Base-by-base conservation (phyloP, 768 basidiomycete genomes). In the Boletellus sp. region DNA sequence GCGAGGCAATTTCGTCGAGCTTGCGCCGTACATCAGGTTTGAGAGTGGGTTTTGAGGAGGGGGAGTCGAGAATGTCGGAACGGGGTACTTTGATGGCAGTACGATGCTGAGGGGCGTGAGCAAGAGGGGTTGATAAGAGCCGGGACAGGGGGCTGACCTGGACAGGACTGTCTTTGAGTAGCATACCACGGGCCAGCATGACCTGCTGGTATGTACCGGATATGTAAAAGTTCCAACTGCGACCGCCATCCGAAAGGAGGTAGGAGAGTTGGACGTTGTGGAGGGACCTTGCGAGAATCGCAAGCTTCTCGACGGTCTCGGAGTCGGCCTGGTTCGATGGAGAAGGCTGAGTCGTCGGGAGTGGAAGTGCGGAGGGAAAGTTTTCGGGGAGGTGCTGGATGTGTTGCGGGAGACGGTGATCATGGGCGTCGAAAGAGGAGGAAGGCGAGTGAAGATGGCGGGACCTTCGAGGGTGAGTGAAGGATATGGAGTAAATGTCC, bases 401-500 rank as follows among this genome's bases (percentile, higher is more conserved):
- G 70, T 68, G 73, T 56, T 69, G 70, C 62, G 70, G 62, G 42
- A 68, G 64, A 61, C 79, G 73, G 65, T 72, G 74, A 64, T 80
- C 78, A 47, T 70, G 65, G 61, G 80, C 79, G 70, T 88, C 84
- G 73, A 85, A 74, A 53, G 84, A 78, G 47, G 80, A 78, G 58
- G 80, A 70, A 47, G 79, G 72, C 51, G 83, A 80, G 43, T 64
- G 63, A 71, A 77, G 72, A 71, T 80, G 79, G 64, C 84, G 84
- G 65, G 85, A 79, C 68, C 86, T 78, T 74, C 89, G 87, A 64
- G 92, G 91, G 74, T 89, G 87, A 60, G 86, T 86, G 78, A 96
- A 94, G 64, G 92, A 90, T 59, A 90, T 90, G 48, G 92, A 90
- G 80, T 94, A 95, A 67, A 94, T 83, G 69, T 96, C 94, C 94